Evolutionary conservation across 257 asterid genomes (phyloP).

Genomic region (Petunia secreta): DNA sequence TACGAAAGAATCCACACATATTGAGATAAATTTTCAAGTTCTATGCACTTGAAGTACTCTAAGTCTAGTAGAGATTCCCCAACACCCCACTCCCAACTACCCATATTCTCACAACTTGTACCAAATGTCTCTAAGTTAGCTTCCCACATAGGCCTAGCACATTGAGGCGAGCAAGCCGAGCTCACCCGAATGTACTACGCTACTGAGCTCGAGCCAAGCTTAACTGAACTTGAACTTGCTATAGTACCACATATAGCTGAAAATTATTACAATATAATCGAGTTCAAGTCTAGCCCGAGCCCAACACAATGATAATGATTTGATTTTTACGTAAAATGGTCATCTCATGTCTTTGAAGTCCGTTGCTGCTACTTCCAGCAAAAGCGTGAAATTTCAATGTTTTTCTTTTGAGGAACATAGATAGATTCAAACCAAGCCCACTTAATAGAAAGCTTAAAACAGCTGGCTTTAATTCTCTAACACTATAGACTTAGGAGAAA

Average conservation of each 20-base stretch:
- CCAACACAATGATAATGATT: constrained; percentile 4
- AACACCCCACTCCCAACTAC: constrained; percentile 26
- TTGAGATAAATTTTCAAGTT: neutral
- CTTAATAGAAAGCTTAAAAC: neutral
- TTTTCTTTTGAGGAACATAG: neutral
- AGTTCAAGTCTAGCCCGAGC: neutral
- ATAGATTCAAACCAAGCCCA: neutral
- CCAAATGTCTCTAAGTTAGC: neutral
- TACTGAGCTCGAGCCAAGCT: too few relatives aligned
- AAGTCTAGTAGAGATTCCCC: neutral
- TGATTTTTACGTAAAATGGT: neutral
- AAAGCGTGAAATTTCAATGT: neutral
- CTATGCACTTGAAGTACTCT: too few relatives aligned
- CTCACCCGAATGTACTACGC: too few relatives aligned
- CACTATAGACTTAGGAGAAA: neutral
- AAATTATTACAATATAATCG: too few relatives aligned
- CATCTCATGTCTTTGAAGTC: neutral
- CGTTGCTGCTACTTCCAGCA: constrained; percentile 10
- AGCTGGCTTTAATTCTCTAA: constrained; percentile 1
- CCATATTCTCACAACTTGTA: constrained; percentile 18
- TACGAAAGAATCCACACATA: neutral
- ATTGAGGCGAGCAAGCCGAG: too few relatives aligned
- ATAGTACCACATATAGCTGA: too few relatives aligned
- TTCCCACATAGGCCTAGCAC: neutral
- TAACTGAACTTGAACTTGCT: too few relatives aligned